Conservation (phyloP, 345 rosid genomes). For the Populus alba region DNA sequence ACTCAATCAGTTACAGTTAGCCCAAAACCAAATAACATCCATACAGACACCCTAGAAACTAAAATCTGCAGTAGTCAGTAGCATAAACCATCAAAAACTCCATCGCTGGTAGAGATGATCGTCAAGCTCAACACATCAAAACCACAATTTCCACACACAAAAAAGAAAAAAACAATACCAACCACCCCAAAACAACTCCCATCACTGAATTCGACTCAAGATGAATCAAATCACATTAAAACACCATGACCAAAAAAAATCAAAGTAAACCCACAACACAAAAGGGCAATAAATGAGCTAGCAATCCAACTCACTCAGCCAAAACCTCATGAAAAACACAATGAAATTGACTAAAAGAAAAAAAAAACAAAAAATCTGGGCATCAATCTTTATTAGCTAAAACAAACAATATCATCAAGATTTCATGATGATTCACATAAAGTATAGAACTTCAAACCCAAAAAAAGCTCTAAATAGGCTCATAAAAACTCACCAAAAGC, state of each 20-base stretch:
- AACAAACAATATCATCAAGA: slow-evolving; percentile 1
- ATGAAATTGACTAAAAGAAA: background rate
- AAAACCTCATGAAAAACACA: background rate
- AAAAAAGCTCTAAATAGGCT: background rate
- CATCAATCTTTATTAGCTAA: background rate
- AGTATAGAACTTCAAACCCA: background rate
- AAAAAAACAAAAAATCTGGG: background rate
- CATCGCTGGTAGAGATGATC: too few relatives aligned
- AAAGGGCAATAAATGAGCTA: background rate
- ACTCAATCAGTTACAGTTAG: background rate
- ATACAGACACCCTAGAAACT: background rate
- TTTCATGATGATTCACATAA: background rate
- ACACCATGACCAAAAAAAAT: too few relatives aligned
- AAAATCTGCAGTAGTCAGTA: background rate
- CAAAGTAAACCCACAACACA: background rate
- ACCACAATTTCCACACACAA: background rate
- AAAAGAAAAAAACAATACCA: background rate
- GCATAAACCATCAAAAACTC: background rate
- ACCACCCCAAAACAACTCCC: background rate
- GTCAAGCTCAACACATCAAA: background rate
- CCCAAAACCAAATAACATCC: background rate
- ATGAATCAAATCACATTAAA: background rate
- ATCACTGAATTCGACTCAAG: background rate
- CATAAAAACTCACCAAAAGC: slow-evolving; percentile 13
- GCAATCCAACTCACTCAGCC: slow-evolving; percentile 5